Evolutionary conservation across 2,329 filamentous ascomycete species (phyloP).

Genomic region (Capronia epimyces): DNA sequence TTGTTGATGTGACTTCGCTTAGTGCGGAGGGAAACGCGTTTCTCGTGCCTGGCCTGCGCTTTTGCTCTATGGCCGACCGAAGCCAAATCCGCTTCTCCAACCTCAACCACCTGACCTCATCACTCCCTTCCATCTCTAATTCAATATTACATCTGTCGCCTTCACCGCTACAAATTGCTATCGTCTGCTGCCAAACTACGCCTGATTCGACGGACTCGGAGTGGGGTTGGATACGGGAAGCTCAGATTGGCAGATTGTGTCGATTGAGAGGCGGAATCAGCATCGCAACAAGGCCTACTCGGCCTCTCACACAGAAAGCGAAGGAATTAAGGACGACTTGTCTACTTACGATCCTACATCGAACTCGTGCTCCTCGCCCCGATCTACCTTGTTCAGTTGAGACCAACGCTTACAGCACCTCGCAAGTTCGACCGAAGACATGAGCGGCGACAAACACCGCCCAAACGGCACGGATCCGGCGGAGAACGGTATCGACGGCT

Average conservation of each 20-base stretch:
- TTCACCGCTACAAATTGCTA: background rate
- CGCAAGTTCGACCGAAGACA: slow-evolving; percentile 34
- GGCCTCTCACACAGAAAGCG: background rate
- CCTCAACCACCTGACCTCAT: slow-evolving; percentile 18
- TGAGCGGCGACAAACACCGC: slow-evolving; percentile 67
- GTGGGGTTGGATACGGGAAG: background rate
- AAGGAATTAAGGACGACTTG: background rate
- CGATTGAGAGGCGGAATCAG: slow-evolving; percentile 42
- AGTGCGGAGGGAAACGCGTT: slow-evolving; percentile 7
- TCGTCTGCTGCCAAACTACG: background rate
- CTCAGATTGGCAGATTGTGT: slow-evolving; percentile 3
- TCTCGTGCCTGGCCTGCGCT: slow-evolving; percentile 15
- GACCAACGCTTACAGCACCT: background rate
- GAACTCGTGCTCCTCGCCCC: background rate
- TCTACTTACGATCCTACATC: background rate
- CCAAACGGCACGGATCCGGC: slow-evolving; percentile 63
- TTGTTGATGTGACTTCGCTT: slow-evolving; percentile 7
- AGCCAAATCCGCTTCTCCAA: slow-evolving; percentile 3
- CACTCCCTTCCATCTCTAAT: background rate
- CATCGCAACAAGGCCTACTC: slow-evolving; percentile 41
- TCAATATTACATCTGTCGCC: background rate
- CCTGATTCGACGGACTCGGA: background rate
- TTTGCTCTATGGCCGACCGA: slow-evolving; percentile 8
- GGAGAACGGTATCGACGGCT: slow-evolving; percentile 61
- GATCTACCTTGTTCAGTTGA: background rate